phyloP scores from a whole-genome alignment of 2,329 filamentous ascomycete genomes.

The Fusarium sp. region DNA sequence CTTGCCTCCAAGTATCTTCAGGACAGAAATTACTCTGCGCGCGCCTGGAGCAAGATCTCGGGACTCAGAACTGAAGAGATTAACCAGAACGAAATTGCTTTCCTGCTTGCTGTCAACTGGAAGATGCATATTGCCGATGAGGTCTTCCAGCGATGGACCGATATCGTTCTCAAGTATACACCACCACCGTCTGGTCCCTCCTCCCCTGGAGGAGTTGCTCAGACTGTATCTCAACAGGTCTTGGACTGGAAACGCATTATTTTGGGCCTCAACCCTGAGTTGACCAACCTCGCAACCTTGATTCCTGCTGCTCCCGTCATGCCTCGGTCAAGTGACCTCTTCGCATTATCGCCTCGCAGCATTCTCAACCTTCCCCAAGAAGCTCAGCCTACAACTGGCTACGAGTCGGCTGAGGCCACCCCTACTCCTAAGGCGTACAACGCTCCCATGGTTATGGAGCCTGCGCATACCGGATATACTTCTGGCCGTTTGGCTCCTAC shows the following conservation, averaged over 20 bases:
- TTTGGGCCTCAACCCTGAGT: slow-evolving; percentile 64
- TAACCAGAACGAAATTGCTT: slow-evolving; percentile 95
- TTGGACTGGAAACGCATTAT: slow-evolving; percentile 70
- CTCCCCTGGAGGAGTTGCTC: slow-evolving; percentile 61
- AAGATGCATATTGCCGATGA: slow-evolving; percentile 92
- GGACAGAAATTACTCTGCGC: slow-evolving; percentile 96
- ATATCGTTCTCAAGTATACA: slow-evolving; percentile 87
- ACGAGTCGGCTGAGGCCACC: slow-evolving; percentile 54
- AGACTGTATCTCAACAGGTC: slow-evolving; percentile 58
- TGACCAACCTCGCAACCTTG: slow-evolving; percentile 69
- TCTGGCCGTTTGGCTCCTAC: slow-evolving; percentile 62
- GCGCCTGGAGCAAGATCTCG: slow-evolving; percentile 99
- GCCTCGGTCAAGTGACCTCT: slow-evolving; percentile 50
- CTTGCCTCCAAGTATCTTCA: slow-evolving; percentile 98
- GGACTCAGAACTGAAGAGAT: slow-evolving; percentile 94
- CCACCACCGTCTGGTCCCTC: slow-evolving; percentile 71
- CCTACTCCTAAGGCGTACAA: slow-evolving; percentile 56
- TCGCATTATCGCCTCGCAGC: slow-evolving; percentile 55
- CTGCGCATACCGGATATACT: slow-evolving; percentile 55
- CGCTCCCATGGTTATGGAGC: slow-evolving; percentile 62
- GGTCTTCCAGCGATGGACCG: slow-evolving; percentile 92
- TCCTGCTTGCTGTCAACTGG: slow-evolving; percentile 91
- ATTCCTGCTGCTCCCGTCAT: slow-evolving; percentile 50
- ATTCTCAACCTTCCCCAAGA: slow-evolving; percentile 59
- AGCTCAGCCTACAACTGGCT: slow-evolving; percentile 47